phyloP scores from a whole-genome alignment of 495 filamentous ascomycete genomes.

The Penicillium odoratum region DNA sequence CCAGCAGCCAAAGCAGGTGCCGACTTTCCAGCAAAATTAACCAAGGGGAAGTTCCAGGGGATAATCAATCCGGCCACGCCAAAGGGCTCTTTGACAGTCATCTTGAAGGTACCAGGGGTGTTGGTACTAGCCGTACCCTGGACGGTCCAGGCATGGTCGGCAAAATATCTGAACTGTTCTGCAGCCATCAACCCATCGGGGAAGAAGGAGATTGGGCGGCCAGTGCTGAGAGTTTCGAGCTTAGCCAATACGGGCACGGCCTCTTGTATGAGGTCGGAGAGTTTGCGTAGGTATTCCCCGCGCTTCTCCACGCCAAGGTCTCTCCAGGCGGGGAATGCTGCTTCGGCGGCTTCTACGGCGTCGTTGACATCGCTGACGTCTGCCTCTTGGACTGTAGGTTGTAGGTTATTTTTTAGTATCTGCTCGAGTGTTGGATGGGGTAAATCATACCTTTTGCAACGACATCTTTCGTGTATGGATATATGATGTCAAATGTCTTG shows the following conservation, averaged over 20 bases:
- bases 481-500: slow-evolving; percentile 46
- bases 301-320: slow-evolving; percentile 46
- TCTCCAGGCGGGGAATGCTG: slow-evolving; percentile 61
- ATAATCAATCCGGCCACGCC: slow-evolving; percentile 37
- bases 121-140: slow-evolving; percentile 58
- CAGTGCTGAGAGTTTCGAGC: slow-evolving; percentile 40
- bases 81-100: slow-evolving; percentile 36
- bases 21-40: slow-evolving; percentile 49
- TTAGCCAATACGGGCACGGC: slow-evolving; percentile 50
- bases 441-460: slow-evolving; percentile 38
- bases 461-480: slow-evolving; percentile 44
- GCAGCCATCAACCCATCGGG: slow-evolving; percentile 22
- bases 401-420: neutral
- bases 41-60: slow-evolving; percentile 38
- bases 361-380: slow-evolving; percentile 54
- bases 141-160: slow-evolving; percentile 30
- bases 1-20: slow-evolving; percentile 59
- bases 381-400: slow-evolving; percentile 45
- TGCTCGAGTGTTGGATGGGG: neutral
- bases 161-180: slow-evolving; percentile 28
- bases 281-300: slow-evolving; percentile 49
- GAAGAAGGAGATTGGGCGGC: slow-evolving; percentile 33
- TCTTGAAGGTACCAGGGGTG: slow-evolving; percentile 56
- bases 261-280: slow-evolving; percentile 53
- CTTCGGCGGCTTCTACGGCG: slow-evolving; percentile 59